Evolutionary conservation across 495 filamentous ascomycete species (phyloP).

Genomic region (Tetracladium marchalianum): DNA sequence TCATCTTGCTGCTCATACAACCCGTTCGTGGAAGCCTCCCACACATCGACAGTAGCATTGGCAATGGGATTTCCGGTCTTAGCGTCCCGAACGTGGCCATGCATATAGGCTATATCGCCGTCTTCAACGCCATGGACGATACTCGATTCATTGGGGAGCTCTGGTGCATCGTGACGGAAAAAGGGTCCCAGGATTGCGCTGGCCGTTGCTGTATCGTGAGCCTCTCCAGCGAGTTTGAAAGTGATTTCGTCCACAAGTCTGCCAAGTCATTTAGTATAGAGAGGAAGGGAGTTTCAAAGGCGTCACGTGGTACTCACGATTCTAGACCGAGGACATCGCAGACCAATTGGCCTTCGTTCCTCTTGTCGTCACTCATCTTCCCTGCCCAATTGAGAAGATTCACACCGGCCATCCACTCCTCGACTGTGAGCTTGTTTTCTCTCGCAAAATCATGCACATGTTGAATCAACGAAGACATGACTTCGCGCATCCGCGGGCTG

Average conservation of each 20-base stretch:
- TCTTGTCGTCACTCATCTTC: conserved; percentile 41
- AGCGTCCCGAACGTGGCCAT: conserved; percentile 64
- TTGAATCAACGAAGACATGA: conserved; percentile 46
- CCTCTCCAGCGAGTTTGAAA: conserved; percentile 67
- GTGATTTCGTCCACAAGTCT: conserved; percentile 77
- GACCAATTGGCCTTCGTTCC: conserved; percentile 71
- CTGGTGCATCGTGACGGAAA: conserved; percentile 77
- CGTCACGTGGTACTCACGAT: conserved; percentile 49
- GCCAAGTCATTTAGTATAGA: background rate
- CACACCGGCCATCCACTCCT: conserved; percentile 58
- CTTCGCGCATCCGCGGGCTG: conserved; percentile 41
- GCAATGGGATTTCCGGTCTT: conserved; percentile 61
- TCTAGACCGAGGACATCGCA: conserved; percentile 76
- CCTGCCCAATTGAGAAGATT: conserved; percentile 53
- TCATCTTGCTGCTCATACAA: conserved; percentile 88
- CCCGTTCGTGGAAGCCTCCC: conserved; percentile 77
- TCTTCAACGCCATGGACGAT: conserved; percentile 56
- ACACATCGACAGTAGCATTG: conserved; percentile 70
- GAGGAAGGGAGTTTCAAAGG: too few species aligned
- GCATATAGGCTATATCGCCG: conserved; percentile 58
- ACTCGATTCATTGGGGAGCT: conserved; percentile 61
- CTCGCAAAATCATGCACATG: conserved; percentile 62
- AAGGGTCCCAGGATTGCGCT: conserved; percentile 80
- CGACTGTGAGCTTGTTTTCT: conserved; percentile 54
- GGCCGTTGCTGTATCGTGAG: conserved; percentile 58